Conservation (phyloP, 345 rosid genomes). For the Citrus australasica region DNA sequence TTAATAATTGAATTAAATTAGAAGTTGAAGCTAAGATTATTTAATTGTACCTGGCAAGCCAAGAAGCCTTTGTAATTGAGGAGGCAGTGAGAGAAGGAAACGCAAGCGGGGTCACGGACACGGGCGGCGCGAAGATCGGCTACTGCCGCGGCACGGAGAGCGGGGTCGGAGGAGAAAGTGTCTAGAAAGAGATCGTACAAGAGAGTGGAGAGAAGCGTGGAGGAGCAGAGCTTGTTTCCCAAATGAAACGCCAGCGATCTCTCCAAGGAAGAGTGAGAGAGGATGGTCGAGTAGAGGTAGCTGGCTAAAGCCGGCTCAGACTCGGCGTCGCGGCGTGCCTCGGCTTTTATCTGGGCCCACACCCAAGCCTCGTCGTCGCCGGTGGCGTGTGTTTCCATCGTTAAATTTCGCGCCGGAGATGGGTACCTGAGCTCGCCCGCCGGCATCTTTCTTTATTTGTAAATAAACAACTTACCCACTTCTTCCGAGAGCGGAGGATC, state of each 20-base stretch:
- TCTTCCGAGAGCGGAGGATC: too few relatives aligned
- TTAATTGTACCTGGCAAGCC: constrained; percentile 68
- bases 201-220: constrained; percentile 91
- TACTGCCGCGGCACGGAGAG: constrained; percentile 77
- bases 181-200: constrained; percentile 88
- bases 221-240: constrained; percentile 96
- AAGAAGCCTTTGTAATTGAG: constrained; percentile 96
- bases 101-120: constrained; percentile 89
- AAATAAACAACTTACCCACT: not conserved
- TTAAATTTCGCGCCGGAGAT: constrained; percentile 24
- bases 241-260: constrained; percentile 87
- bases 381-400: constrained; percentile 13
- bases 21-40: not conserved
- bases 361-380: constrained; percentile 65
- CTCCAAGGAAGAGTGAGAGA: constrained; percentile 83
- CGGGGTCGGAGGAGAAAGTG: constrained; percentile 71
- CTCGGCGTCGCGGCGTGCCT: constrained; percentile 90
- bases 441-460: constrained; percentile 34
- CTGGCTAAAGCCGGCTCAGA: constrained; percentile 94
- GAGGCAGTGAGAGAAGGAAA: constrained; percentile 93
- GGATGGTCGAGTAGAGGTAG: constrained; percentile 91
- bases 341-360: constrained; percentile 89
- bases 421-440: constrained; percentile 51
- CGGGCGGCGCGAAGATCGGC: constrained; percentile 92
- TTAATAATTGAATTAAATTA: not conserved